Evolutionary conservation across 768 basidiomycete genomes (phyloP).

Genomic region (Suillus decipiens): DNA sequence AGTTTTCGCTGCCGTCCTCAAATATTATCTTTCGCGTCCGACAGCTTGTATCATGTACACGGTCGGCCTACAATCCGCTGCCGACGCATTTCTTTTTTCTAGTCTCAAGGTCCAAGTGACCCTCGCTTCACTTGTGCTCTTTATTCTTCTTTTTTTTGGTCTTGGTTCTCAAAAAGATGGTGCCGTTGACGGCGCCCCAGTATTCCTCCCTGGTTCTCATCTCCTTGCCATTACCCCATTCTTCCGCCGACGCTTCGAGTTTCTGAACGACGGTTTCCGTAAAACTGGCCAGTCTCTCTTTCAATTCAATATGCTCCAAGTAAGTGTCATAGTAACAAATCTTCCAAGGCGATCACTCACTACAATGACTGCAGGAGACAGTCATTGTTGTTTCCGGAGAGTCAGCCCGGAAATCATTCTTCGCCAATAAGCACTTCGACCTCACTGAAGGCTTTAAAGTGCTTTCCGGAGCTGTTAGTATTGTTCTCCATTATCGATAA

Average conservation of each 20-base stretch:
- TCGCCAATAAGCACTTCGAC: conserved; percentile 69
- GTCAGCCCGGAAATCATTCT: conserved; percentile 66
- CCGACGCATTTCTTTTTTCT: conserved; percentile 38
- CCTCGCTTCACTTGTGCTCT: conserved; percentile 34
- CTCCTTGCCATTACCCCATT: conserved; percentile 65
- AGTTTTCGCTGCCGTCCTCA: conserved; percentile 25
- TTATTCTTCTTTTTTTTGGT: conserved; percentile 42
- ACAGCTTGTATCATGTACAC: conserved; percentile 39
- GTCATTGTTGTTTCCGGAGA: conserved; percentile 80
- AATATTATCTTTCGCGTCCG: conserved; percentile 27
- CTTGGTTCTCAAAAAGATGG: conserved; percentile 42
- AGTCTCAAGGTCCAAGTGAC: conserved; percentile 35
- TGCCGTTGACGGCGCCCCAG: conserved; percentile 48
- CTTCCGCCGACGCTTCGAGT: conserved; percentile 70
- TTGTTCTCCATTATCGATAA: conserved; percentile 1
- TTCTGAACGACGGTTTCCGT: conserved; percentile 71
- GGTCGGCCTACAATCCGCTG: conserved; percentile 41
- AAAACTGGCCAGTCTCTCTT: conserved; percentile 66
- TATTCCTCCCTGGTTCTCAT: conserved; percentile 56
- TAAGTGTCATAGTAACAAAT: conserved; percentile 35
- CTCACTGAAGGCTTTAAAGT: conserved; percentile 80
- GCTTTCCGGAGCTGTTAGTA: conserved; percentile 73
- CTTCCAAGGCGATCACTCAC: conserved; percentile 3
- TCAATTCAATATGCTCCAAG: conserved; percentile 68
- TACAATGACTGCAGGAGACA: conserved; percentile 50